A percentile compares a stretch with the other conserved stretches of the same genome.
Conservation (phyloP, 2,329 filamentous ascomycete genomes). For the Alternaria ventricosa region DNA sequence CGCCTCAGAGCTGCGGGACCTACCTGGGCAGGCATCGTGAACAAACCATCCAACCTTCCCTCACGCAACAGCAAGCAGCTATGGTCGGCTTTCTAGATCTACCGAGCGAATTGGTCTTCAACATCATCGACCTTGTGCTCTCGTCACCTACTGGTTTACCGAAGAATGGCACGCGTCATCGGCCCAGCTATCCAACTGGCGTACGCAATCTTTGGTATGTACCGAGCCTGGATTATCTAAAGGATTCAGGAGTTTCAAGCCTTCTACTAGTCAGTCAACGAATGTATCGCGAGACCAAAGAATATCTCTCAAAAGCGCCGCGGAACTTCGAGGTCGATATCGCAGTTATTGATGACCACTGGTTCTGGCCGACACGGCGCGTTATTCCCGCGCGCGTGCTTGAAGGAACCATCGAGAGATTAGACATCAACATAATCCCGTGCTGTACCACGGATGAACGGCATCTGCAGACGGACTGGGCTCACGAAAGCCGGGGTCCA, state of each 20-base stretch:
- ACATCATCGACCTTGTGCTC: constrained; percentile 14
- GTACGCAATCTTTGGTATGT: constrained; percentile 6
- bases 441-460: background rate
- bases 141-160: background rate
- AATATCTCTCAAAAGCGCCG: background rate
- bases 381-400: background rate
- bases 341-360: background rate
- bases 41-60: background rate
- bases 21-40: background rate
- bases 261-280: background rate
- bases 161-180: constrained; percentile 7
- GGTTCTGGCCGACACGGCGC: constrained; percentile 2
- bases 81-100: constrained; percentile 19
- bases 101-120: constrained; percentile 17
- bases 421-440: background rate
- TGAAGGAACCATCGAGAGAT: background rate
- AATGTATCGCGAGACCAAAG: background rate
- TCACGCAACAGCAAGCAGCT: background rate
- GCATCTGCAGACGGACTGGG: background rate
- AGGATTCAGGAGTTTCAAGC: background rate
- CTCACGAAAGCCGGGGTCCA: background rate
- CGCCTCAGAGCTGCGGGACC: background rate
- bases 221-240: background rate
- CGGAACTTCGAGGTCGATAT: constrained; percentile 1
- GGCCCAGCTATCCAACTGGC: background rate